These are phyloP conservation scores for Afroboletus lepidellus DNA, from an alignment of 1,284 basidiomycete species.

Conservation along the genomic window DNA sequence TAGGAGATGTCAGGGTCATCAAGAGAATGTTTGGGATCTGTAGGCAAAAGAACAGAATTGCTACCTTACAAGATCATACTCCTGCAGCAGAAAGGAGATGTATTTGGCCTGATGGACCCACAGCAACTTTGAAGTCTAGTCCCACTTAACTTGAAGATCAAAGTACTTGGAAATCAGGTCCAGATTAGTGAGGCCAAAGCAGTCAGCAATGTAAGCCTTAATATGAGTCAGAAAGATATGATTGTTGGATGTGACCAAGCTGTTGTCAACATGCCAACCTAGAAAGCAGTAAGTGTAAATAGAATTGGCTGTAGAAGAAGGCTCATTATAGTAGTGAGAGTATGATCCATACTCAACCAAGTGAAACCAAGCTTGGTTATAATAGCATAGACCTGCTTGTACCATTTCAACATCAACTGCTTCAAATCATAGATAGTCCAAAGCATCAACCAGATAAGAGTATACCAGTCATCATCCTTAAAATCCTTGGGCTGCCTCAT, in stretches of 20 bases:
- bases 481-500: background rate
- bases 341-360: too few relatives aligned
- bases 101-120: constrained; percentile 4
- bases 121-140: fast-evolving
- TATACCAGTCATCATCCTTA: background rate
- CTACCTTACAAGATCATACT: background rate
- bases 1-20: background rate
- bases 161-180: background rate
- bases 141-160: background rate
- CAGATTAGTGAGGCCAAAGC: background rate
- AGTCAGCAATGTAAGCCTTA: background rate
- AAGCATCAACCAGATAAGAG: background rate
- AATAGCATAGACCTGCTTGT: background rate
- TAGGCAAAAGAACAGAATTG: background rate
- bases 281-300: background rate
- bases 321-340: background rate
- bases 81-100: background rate
- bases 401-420: background rate
- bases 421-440: background rate
- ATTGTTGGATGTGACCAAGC: background rate
- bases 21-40: background rate
- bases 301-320: too few relatives aligned
- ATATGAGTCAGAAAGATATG: background rate
- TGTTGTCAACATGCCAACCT: background rate
- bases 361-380: background rate